A percentile compares a stretch with the other conserved stretches of the same genome.
Conservation (phyloP, 1,284 basidiomycete species). For the Cutaneotrichosporon cutaneum region DNA sequence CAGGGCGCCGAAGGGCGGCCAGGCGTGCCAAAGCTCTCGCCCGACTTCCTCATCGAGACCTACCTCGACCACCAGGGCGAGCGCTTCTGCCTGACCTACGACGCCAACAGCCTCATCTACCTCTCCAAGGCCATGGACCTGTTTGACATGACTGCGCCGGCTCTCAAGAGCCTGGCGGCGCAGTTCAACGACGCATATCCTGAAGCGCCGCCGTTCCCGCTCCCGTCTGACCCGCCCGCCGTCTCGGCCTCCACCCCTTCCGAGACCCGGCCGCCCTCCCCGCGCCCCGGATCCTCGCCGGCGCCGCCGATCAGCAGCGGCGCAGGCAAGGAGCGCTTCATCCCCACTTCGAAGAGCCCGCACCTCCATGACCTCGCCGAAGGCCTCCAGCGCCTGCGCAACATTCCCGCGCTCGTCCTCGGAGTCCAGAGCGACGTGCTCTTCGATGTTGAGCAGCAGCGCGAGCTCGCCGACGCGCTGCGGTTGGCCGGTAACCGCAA, state of each 20-base stretch:
- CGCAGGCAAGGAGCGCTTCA: constrained; percentile 52
- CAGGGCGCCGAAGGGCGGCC: constrained; percentile 22
- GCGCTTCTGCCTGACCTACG: constrained; percentile 97
- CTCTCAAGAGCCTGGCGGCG: constrained; percentile 66
- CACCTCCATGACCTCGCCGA: constrained; percentile 77
- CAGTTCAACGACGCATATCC: constrained; percentile 46
- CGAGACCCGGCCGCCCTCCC: constrained; percentile 12
- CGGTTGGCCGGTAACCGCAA: constrained; percentile 79
- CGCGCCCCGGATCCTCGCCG: constrained; percentile 8
- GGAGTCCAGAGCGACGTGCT: constrained; percentile 97
- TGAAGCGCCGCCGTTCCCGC: constrained; percentile 47
- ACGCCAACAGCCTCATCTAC: constrained; percentile 98
- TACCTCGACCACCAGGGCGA: constrained; percentile 97
- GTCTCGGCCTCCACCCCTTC: constrained; percentile 25
- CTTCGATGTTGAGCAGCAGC: constrained; percentile 96
- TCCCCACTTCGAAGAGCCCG: constrained; percentile 60
- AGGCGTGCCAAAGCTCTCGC: constrained; percentile 51
- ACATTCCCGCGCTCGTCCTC: constrained; percentile 81
- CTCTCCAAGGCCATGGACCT: constrained; percentile 99
- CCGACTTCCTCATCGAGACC: constrained; percentile 97
- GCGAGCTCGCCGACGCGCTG: constrained; percentile 90
- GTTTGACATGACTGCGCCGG: constrained; percentile 87
- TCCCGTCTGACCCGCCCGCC: constrained; percentile 38
- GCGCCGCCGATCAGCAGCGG: constrained; percentile 19
- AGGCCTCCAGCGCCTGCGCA: constrained; percentile 73